Evolutionary conservation across 192 early-diverging fungal genomes (phyloP).

Genomic region (Podochytrium sp.): DNA sequence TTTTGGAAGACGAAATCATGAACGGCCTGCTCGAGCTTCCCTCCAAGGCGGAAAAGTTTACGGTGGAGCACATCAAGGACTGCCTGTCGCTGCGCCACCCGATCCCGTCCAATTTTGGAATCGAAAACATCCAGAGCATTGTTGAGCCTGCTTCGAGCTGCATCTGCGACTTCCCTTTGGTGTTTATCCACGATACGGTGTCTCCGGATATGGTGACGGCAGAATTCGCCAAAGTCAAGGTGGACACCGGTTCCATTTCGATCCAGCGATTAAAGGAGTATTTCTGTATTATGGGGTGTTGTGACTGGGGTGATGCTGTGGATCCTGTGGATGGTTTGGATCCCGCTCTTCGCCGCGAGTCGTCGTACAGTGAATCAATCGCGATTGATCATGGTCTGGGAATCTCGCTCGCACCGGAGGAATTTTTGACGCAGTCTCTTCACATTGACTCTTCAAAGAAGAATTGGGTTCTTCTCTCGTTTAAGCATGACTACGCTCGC

Average conservation of each 20-base stretch:
- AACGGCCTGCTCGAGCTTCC: conserved; percentile 64
- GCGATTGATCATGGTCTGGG: conserved; percentile 26
- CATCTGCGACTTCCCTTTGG: conserved; percentile 9
- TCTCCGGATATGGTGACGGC: not conserved
- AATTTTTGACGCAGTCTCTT: not conserved
- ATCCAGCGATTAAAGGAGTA: conserved; percentile 3
- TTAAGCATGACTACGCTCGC: conserved; percentile 56
- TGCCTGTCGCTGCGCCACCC: not conserved
- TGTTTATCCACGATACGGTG: not conserved
- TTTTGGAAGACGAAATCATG: conserved; percentile 80
- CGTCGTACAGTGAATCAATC: conserved; percentile 3
- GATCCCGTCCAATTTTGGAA: conserved; percentile 46
- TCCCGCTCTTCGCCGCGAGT: not conserved
- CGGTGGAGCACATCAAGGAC: conserved; percentile 2
- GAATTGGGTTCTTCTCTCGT: conserved; percentile 71
- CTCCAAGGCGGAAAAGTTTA: not conserved
- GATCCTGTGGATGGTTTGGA: not conserved
- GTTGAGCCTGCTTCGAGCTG: not conserved
- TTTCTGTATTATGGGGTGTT: conserved; percentile 9
- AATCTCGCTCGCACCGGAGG: conserved; percentile 31
- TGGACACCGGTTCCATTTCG: not conserved
- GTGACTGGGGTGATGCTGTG: not conserved
- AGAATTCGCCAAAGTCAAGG: conserved; percentile 23
- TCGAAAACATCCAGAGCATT: not conserved
- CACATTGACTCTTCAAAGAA: conserved; percentile 7